Percentiles rank a stretch among this genome's conserved stretches.
Conservation (phyloP, 805 yeast species). For the Phaffomyces antillensis region DNA sequence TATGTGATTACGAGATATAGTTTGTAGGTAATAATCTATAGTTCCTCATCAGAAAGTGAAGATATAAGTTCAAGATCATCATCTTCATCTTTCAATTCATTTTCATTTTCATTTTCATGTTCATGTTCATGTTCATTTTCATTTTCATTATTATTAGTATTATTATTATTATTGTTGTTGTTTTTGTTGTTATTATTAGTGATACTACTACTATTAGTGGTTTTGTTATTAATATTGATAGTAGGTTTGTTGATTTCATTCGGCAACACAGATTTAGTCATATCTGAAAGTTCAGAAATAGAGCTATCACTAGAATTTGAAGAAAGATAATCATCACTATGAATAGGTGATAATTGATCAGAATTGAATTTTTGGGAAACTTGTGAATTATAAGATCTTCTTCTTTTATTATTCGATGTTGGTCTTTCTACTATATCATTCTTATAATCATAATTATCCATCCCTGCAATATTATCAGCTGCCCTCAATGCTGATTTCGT, state of each 20-base stretch:
- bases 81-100: not conserved
- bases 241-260: no score
- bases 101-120: no score
- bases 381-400: not conserved
- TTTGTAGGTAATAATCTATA: no score
- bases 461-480: constrained; percentile 41
- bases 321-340: constrained; percentile 1
- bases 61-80: not conserved
- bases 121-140: no score
- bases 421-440: constrained; percentile 12
- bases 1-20: no score
- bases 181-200: no score
- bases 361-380: not conserved
- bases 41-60: not conserved
- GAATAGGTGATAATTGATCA: constrained; percentile 1
- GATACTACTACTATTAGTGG: no score
- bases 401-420: not conserved
- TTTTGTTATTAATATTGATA: no score
- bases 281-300: not conserved
- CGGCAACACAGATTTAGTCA: no score
- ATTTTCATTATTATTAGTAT: no score
- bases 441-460: constrained; percentile 23
- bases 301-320: not conserved
- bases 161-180: no score
- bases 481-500: constrained; percentile 35